phyloP scores from a whole-genome alignment of 805 yeast species.

The Debaryomyces tyrocola region DNA sequence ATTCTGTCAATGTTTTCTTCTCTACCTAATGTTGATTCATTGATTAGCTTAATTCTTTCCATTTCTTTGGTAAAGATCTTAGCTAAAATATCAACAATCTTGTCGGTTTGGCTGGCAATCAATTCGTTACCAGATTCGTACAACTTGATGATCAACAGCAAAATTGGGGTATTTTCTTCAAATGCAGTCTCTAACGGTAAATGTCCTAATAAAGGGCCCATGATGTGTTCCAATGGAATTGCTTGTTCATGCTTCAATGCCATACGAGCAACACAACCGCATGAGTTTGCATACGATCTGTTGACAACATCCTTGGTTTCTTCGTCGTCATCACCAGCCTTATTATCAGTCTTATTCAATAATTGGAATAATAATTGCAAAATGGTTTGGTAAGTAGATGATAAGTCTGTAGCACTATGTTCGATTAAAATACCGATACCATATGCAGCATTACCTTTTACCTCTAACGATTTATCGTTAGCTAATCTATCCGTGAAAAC shows the following conservation, averaged over 20 bases:
- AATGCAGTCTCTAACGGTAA: slow-evolving; percentile 85
- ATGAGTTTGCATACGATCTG: slow-evolving; percentile 88
- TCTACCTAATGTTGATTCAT: slow-evolving; percentile 80
- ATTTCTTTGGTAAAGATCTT: slow-evolving; percentile 72
- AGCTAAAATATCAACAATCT: slow-evolving; percentile 66
- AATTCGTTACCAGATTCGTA: slow-evolving; percentile 62
- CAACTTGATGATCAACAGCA: slow-evolving; percentile 70
- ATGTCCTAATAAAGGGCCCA: slow-evolving; percentile 74
- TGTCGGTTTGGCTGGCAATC: slow-evolving; percentile 56
- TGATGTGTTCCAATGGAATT: slow-evolving; percentile 71
- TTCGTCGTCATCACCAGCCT: slow-evolving; percentile 56
- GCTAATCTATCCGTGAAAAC: slow-evolving; percentile 68
- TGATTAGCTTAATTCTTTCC: slow-evolving; percentile 66
- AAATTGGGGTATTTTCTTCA: slow-evolving; percentile 92
- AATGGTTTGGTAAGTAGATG: slow-evolving; percentile 65
- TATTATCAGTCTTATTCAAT: slow-evolving; percentile 62
- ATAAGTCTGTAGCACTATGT: slow-evolving; percentile 54
- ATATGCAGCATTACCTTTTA: slow-evolving; percentile 92
- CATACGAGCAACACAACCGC: slow-evolving; percentile 96
- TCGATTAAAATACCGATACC: slow-evolving; percentile 83
- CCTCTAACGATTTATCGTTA: slow-evolving; percentile 79
- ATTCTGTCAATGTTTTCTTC: slow-evolving; percentile 76
- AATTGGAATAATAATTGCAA: slow-evolving; percentile 78
- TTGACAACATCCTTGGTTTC: slow-evolving; percentile 76
- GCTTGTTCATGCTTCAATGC: slow-evolving; percentile 66